Base-by-base conservation (phyloP, 2,329 filamentous ascomycete genomes). In the Huntiella moniliformis region DNA sequence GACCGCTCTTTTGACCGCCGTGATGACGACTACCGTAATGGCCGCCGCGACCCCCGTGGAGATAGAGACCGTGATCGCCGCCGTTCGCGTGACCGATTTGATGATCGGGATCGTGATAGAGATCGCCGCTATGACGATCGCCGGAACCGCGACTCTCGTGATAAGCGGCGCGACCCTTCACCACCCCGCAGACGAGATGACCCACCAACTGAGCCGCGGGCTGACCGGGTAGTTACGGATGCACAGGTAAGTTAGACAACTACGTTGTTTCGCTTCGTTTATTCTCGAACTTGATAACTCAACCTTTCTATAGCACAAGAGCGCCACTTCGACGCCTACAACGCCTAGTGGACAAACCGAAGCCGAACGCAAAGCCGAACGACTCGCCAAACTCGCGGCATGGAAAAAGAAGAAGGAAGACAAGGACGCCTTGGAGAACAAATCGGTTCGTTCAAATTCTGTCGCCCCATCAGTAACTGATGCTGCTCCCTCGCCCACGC, bases 341-440 rank as follows among this genome's bases (percentile, higher is more conserved):
- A 28, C 22, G 10, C 58, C 67, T 45, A 62, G 66, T 38, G 61
- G 62, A 13, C 76, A 76, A 55, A 68, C 73, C 28, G 82, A 85
- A 55, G 73, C 75, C 51, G 77, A 85, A 42, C 85, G 82, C 57
- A 84, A 87, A 59, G 81, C 79, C 42, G 82, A 88, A 60, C 70
- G 82, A 51, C 68, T 86, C 38, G 83, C 83, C 22, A 87, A 84
- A 58, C 64, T 93, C 22, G 83, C 88, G 59, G 82, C 83, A 48
- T 94, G 86, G 87, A 94, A 94, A 63, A 82, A 85, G 61, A 88
- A 87, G 62, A 79, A 85, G 58, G 82, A 84, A 52, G 76, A 77
- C 57, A 49, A 45, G 38, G 43, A 46, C 7, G 79, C 79, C 54
- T 73, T 72, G 51, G 83, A 83, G 58, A 76, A 75, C 57, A 84